Evolutionary conservation across 2,329 filamentous ascomycete genomes (phyloP), one percentile per base, ranked within the genome.

Genomic region (Aspergillus fumigatus): DNA sequence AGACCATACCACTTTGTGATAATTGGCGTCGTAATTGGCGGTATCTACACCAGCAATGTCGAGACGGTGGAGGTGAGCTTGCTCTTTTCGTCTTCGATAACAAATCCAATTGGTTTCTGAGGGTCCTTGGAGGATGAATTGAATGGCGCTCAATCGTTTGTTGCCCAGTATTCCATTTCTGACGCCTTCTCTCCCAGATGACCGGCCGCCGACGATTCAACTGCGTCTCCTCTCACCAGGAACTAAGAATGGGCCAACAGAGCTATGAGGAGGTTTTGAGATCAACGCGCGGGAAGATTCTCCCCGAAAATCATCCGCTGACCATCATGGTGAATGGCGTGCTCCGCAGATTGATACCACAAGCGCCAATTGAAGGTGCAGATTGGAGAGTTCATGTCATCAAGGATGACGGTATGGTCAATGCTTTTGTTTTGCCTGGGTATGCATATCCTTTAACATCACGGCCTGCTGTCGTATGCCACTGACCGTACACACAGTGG

Each of bases 401-500:
- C 51, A 73, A 85, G 6, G 71, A 74, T 52, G 63, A 68, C 58
- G 38, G 48, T n/a, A 67, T 62, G 70, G 73, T 75, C 63, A 87
- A 87, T 67, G 84, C 84, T 1, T 87, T 87, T 69, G 84, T 87
- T 1, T 76, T 86, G 54, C 84, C 84, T 4, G 84, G 80, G 77
- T 79, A 70, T 29, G 72, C 62, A 17, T 38, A 11, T n/a, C 27
- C 7, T 21, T 19, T 9, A 14, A 14, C 3, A 47, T 14, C 21
- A 14, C 25, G 6, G 29, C 26, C 32, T 23, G 4, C 9, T 14
- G 9, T 50, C 32, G 32, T 38, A 55, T 41, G 54, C 62, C 6
- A 61, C 27, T 43, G 19, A 51, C 29, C 10, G 25, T 54, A 11
- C 25, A 50, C 10, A 49, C 53, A 78, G 79, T 3, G 84, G 84